Conservation (phyloP, 129 eudicot species). For the Ambrosia artemisiifolia region DNA sequence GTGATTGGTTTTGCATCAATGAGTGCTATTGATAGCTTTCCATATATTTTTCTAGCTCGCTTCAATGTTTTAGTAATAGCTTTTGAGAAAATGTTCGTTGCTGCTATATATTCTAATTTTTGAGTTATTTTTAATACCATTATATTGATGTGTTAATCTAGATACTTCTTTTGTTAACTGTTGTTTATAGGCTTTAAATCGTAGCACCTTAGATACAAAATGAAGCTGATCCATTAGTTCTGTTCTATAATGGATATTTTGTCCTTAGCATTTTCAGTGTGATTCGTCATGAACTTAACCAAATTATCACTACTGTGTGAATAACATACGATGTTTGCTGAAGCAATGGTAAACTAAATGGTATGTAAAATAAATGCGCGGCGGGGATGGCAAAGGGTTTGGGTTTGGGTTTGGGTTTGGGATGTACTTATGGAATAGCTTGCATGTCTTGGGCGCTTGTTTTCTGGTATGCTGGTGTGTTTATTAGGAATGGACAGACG, state of each 20-base stretch:
- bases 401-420: too few relatives aligned
- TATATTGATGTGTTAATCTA: too few relatives aligned
- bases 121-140: too few relatives aligned
- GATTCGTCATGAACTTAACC: slow-evolving; percentile 50
- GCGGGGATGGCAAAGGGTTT: slow-evolving; percentile 99
- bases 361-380: slow-evolving; percentile 77
- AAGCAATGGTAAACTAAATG: slow-evolving; percentile 62
- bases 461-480: slow-evolving; percentile 99
- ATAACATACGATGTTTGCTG: slow-evolving; percentile 58
- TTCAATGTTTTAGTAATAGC: too few relatives aligned
- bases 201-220: slow-evolving; percentile 36
- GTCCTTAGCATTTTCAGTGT: slow-evolving; percentile 47
- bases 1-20: too few relatives aligned
- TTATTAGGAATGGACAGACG: slow-evolving; percentile 89
- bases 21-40: too few relatives aligned
- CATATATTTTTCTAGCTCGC: too few relatives aligned
- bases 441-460: slow-evolving; percentile 99
- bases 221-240: slow-evolving; percentile 66
- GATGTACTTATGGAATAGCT: slow-evolving; percentile 97
- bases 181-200: too few relatives aligned
- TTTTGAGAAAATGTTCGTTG: too few relatives aligned
- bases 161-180: too few relatives aligned
- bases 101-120: too few relatives aligned
- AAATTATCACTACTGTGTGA: slow-evolving; percentile 64
- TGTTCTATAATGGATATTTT: slow-evolving; percentile 67